These are phyloP conservation scores for Trametes cinnabarina DNA, from an alignment of 768 basidiomycete species.

Conservation along the genomic window DNA sequence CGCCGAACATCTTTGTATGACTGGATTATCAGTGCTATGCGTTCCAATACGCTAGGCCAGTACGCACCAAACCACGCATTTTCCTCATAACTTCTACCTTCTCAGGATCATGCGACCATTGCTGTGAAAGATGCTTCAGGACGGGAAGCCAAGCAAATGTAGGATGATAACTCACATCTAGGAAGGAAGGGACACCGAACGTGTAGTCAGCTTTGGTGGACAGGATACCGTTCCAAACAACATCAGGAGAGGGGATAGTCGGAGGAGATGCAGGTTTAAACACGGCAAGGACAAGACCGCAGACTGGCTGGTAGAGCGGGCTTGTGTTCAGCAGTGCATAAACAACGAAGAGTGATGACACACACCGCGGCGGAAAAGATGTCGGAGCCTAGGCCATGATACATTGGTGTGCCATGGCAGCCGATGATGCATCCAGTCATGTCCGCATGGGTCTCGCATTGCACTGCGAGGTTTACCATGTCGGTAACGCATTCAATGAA, in stretches of 20 bases:
- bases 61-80: slow-evolving; percentile 12
- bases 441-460: not conserved
- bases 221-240: not conserved
- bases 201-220: not conserved
- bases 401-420: slow-evolving; percentile 1
- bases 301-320: not conserved
- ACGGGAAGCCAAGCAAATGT: not conserved
- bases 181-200: slow-evolving; percentile 8
- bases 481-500: too few relatives aligned
- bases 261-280: slow-evolving; percentile 25
- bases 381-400: not conserved
- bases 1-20: not conserved
- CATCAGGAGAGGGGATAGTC: slow-evolving; percentile 19
- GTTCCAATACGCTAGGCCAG: not conserved
- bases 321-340: not conserved
- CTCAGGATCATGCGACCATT: slow-evolving; percentile 15
- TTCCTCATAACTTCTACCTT: slow-evolving; percentile 10
- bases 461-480: not conserved
- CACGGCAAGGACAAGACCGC: slow-evolving; percentile 19
- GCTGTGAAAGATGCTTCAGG: not conserved
- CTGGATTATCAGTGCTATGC: not conserved
- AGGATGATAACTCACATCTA: slow-evolving; percentile 8
- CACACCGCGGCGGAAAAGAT: not conserved
- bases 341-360: not conserved
- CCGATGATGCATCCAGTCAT: not conserved